Base-by-base conservation (phyloP, 2,329 filamentous ascomycete genomes). In the Hypoxylon sp. region DNA sequence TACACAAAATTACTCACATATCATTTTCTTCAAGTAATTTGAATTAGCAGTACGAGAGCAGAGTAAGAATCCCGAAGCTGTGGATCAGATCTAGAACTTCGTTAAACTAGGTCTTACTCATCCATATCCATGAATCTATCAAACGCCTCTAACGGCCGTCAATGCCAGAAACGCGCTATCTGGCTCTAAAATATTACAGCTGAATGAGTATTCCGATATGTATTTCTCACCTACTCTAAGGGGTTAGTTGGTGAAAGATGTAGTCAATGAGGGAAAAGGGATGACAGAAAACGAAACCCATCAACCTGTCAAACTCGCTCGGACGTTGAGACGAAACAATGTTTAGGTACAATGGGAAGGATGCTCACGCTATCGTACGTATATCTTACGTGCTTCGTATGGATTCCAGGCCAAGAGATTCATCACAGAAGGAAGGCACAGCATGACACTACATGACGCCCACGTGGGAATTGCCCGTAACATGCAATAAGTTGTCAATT, bases 91-190 rank as follows among this genome's bases (percentile, higher is more conserved):
- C 36, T 41, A 41, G 14, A 41, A 17, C 36, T 41, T n/a, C n/a
- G 36, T 19, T 41, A 17, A 41, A 41, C 36, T 41, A 41, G 36
- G 36, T 41, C 36, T 41, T 41, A 41, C 36, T 41, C 36, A 41
- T 41, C 28, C 28, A 2, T 30, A 30, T 30, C 28, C 28, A 30
- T 30, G 28, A 9, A 41, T 41, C n/a, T 41, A 17, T 41, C n/a
- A 17, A 17, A 41, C 36, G n/a, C 36, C n/a, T 19, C 36, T 41
- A 41, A 9, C 9, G n/a, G 2, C 28, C 2, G 36, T n/a, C n/a
- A n/a, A 9, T 41, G 5, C 3, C 5, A 41, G 36, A n/a, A 41
- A 7, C 5, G 19, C 36, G n/a, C 36, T 41, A 41, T 9, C 14
- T 17, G 9, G 36, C 5, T 7, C 36, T 41, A 17, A 17, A 41